Evolutionary conservation across 23 red algal genomes (phyloP).

Genomic region (Gracilaria caudata): DNA sequence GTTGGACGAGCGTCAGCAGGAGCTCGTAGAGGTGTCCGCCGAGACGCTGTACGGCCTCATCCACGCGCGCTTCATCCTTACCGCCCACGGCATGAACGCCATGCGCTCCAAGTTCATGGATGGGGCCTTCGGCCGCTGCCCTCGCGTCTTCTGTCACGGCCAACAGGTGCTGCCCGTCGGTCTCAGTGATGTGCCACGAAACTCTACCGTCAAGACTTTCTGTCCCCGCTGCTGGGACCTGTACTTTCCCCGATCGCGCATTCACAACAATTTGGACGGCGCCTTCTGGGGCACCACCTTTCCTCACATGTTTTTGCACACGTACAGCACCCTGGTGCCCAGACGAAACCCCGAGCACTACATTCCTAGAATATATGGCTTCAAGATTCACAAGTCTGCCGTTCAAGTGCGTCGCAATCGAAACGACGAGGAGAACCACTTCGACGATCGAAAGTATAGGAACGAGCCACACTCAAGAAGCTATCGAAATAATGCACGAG

Average conservation of each 20-base stretch:
- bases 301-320: constrained; percentile 97
- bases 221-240: constrained; percentile 98
- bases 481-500: constrained; percentile 7
- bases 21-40: constrained; percentile 92
- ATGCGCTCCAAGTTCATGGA: constrained; percentile 94
- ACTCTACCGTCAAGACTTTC: constrained; percentile 91
- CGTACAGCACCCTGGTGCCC: constrained; percentile 82
- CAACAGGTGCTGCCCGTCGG: constrained; percentile 97
- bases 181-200: constrained; percentile 85
- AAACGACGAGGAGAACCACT: constrained; percentile 4
- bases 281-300: constrained; percentile 99
- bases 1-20: constrained; percentile 95
- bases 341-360: constrained; percentile 84
- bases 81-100: constrained; percentile 90
- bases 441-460: constrained; percentile 37
- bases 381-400: constrained; percentile 75
- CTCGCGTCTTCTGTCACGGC: constrained; percentile 89
- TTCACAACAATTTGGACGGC: constrained; percentile 87
- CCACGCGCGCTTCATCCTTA: constrained; percentile 96
- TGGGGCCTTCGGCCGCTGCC: constrained; percentile 95
- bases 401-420: constrained; percentile 84
- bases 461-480: constrained; percentile 23
- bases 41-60: constrained; percentile 98
- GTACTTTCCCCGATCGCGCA: constrained; percentile 84
- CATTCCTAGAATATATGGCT: constrained; percentile 93